These are phyloP conservation scores for Solanum hybrid DNA, from an alignment of 305 asterid genomes.

Conservation along the genomic window DNA sequence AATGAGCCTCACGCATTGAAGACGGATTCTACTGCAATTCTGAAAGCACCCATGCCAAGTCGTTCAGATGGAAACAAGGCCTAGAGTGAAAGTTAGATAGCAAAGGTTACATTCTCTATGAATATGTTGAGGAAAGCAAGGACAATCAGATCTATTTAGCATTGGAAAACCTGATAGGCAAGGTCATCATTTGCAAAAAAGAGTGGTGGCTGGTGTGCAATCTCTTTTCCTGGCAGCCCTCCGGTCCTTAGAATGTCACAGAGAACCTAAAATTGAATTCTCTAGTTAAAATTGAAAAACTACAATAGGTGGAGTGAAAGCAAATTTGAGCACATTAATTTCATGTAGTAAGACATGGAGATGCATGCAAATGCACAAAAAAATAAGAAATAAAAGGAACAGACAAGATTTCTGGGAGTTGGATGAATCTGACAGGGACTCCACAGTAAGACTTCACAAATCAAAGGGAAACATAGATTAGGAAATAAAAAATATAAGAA, in stretches of 20 bases:
- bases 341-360: background rate
- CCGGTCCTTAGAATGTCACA: slow-evolving; percentile 93
- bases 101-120: background rate
- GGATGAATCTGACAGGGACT: background rate
- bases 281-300: background rate
- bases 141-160: slow-evolving; percentile 1
- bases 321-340: background rate
- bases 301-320: background rate
- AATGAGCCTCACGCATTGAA: slow-evolving; percentile 58
- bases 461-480: background rate
- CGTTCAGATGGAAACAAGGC: slow-evolving; percentile 87
- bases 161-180: slow-evolving; percentile 64
- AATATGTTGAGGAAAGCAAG: background rate
- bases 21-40: slow-evolving; percentile 80
- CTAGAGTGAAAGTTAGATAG: slow-evolving; percentile 20
- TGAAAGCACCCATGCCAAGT: slow-evolving; percentile 96
- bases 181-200: slow-evolving; percentile 89
- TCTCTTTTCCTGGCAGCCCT: slow-evolving; percentile 81
- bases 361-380: background rate
- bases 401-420: background rate
- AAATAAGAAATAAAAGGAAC: background rate
- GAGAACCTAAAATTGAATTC: slow-evolving; percentile 47
- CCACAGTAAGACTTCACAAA: background rate
- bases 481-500: background rate
- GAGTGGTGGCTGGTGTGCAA: slow-evolving; percentile 67